Evolutionary conservation across 768 basidiomycete species (phyloP).

Genomic region (Trametes cinnabarina): DNA sequence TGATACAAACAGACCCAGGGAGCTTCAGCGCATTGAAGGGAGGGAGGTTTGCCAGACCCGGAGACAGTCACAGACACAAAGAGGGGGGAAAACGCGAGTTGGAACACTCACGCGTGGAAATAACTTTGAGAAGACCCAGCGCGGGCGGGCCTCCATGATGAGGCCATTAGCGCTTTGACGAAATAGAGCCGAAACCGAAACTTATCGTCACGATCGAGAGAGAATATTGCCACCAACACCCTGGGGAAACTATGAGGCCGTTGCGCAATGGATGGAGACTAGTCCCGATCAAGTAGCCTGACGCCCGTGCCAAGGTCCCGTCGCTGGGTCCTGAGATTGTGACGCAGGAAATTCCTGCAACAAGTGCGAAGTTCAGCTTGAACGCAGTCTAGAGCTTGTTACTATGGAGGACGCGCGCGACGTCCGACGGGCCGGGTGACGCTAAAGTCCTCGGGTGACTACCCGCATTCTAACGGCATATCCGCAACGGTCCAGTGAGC

Average conservation of each 20-base stretch:
- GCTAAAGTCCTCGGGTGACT: slow-evolving; percentile 13
- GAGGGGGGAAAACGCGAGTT: slow-evolving; percentile 16
- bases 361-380: slow-evolving; percentile 11
- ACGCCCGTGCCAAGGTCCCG: slow-evolving; percentile 19
- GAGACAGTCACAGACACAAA: slow-evolving; percentile 20
- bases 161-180: slow-evolving; percentile 19
- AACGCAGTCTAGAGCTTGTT: slow-evolving; percentile 21
- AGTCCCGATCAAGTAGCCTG: slow-evolving; percentile 13
- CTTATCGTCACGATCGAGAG: slow-evolving; percentile 23
- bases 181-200: slow-evolving; percentile 27
- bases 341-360: slow-evolving; percentile 11
- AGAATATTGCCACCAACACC: slow-evolving; percentile 17
- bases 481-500: slow-evolving; percentile 9
- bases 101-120: slow-evolving; percentile 20
- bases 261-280: slow-evolving; percentile 16
- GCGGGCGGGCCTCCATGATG: slow-evolving; percentile 26
- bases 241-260: slow-evolving; percentile 21
- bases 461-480: slow-evolving; percentile 13
- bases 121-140: slow-evolving; percentile 21
- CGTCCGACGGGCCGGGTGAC: slow-evolving; percentile 15
- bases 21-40: slow-evolving; percentile 27
- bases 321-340: slow-evolving; percentile 12
- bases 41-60: slow-evolving; percentile 20
- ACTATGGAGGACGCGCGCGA: slow-evolving; percentile 17
- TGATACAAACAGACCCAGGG: slow-evolving; percentile 27